Evolutionary conservation across 768 basidiomycete species (phyloP), one percentile per base, ranked within the genome.

Genomic region (Gymnopilus junonius): DNA sequence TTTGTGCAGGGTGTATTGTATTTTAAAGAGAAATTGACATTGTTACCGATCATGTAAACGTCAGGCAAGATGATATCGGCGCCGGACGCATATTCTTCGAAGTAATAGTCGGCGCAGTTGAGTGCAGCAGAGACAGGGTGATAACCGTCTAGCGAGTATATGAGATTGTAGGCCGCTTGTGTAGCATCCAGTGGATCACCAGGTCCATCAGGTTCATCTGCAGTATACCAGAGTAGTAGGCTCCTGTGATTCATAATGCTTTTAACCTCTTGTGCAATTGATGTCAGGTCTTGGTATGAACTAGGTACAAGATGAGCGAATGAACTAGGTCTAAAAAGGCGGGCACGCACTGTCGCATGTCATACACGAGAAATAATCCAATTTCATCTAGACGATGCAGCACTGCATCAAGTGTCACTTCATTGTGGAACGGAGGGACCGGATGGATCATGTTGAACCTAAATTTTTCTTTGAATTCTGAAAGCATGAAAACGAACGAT

Each of bases 221-320:
- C 87, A 2, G 88, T 90, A 71, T 90, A 90, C 86, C 87, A 89
- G 1, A 87, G 76, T n/a, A 88, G 75, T 12, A 89, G 53, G 62
- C 86, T 87, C 0, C 79, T 75, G 1, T 81, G 77, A 60, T 77
- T 69, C 63, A 83, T 85, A 68, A 89, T 74, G 12, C 70, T 65
- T 42, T 80, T 77, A 25, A 88, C 85, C 67, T 89, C 81, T 62
- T 83, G 78, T 4, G 71, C 73, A 31, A 87, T 79, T 2, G 76
- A 72, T 2, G 76, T 76, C 10, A 67, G 57, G 70, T 88, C 82
- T 72, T 74, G 75, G 72, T 86, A 88, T 23, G 80, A 80, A 73
- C 83, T 84, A 2, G 39, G 21, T 8, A 55, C 23, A 34, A 20
- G 23, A 50, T 29, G 4, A 32, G 29, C 32, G 27, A 25, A 61